phyloP scores from a whole-genome alignment of 352 stramenopile genomes.

The Phytophthora hibernalis region DNA sequence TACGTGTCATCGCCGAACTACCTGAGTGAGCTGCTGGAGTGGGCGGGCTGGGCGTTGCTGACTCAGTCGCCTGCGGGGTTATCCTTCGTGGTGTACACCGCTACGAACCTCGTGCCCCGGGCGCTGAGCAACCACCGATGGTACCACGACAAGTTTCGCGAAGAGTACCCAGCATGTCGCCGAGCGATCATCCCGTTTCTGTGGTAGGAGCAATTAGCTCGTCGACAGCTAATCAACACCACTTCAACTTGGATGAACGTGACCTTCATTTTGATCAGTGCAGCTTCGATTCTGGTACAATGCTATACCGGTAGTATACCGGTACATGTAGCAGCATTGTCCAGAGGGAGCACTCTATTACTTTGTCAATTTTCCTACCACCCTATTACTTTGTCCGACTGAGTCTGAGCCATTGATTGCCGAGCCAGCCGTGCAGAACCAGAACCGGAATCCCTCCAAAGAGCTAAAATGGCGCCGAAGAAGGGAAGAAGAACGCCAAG shows the following conservation, averaged over 20 bases:
- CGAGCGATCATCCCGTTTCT: slow-evolving; percentile 50
- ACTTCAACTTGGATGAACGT: slow-evolving; percentile 1
- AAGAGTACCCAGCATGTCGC: slow-evolving; percentile 44
- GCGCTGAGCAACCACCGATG: slow-evolving; percentile 61
- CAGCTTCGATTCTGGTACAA: background rate
- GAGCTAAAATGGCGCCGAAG: slow-evolving; percentile 72
- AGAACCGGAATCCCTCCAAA: slow-evolving; percentile 22
- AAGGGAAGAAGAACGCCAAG: slow-evolving; percentile 82
- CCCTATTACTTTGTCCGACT: background rate
- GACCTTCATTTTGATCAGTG: background rate
- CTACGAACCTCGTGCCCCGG: slow-evolving; percentile 56
- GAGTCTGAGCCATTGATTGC: slow-evolving; percentile 38
- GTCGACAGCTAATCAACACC: background rate
- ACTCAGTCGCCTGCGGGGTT: slow-evolving; percentile 59
- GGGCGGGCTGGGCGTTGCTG: slow-evolving; percentile 69
- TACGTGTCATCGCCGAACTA: slow-evolving; percentile 84
- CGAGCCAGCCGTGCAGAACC: slow-evolving; percentile 2
- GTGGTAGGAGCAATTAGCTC: slow-evolving; percentile 32
- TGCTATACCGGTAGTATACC: too few relatives aligned
- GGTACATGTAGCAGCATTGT: background rate
- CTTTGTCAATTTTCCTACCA: background rate
- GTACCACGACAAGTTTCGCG: slow-evolving; percentile 66
- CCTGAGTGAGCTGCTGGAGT: slow-evolving; percentile 80
- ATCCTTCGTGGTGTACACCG: slow-evolving; percentile 60
- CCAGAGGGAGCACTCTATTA: background rate